Base-by-base conservation (phyloP, 2,329 filamentous ascomycete genomes). In the Emericellopsis cladophorae region DNA sequence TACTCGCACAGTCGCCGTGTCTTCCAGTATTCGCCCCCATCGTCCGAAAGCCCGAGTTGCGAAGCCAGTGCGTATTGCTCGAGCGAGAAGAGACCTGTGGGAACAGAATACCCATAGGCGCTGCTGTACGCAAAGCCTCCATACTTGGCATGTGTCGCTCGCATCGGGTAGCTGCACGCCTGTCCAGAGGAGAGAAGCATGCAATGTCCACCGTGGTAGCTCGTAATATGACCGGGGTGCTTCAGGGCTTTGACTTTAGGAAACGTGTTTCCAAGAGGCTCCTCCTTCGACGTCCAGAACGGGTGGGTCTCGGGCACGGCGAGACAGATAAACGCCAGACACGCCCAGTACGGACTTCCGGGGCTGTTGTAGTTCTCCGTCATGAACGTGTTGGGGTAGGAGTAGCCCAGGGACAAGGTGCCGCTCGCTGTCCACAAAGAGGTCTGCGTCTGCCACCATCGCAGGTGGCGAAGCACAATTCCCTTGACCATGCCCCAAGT, bases 341-440 rank as follows among this genome's bases (percentile, higher is more conserved):
- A 88, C 40, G 81, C 82, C 84, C 84, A 89, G 57, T 88, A 88
- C 50, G 71, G 70, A 42, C 72, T 76, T 29, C 80, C 80, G 0
- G 84, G 82, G 9, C 81, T 86, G 59, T 89, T 89, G 61, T 89
- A 89, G 55, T 89, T 88, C 59, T 89, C 84, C 1, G 82, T 81
- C 61, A 88, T 75, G 62, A 72, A 87, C 68, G 83, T 85, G 54
- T 87, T 88, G 14, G 83, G 81, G 53, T 87, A 89, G 0, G 77
- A 78, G 55, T 86, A 89, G 40, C 84, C 84, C 44, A 87, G 74
- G 3, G 76, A 85, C 44, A 89, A 63, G 39, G 84, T 88, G 29
- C 84, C 84, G 45, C 81, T 79, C 1, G 79, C 63, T 42, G 79
- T 81, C 71, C 85, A 88, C 42, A 88, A 87, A 48, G 84, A 74